phyloP scores from a whole-genome alignment of 176 grass and related monocot species.

The Triticum urartu region DNA sequence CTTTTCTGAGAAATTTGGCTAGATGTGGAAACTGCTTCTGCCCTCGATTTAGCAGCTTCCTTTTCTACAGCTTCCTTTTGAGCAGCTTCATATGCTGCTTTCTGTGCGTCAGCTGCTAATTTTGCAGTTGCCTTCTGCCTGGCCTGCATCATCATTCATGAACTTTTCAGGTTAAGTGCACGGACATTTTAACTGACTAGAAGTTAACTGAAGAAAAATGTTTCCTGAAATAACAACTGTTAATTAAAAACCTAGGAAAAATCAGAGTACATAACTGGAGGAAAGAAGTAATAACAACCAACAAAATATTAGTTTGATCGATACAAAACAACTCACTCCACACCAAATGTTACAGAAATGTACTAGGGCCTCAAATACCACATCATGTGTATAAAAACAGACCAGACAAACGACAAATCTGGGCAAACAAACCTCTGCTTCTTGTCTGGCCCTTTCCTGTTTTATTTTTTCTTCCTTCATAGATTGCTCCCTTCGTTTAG shows the following conservation, averaged over 20 bases:
- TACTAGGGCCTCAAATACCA: background rate
- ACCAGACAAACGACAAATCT: background rate
- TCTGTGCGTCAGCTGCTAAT: conserved; percentile 71
- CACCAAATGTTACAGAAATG: background rate
- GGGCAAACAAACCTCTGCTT: conserved; percentile 71
- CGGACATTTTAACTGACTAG: background rate
- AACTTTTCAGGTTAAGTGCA: conserved; percentile 24
- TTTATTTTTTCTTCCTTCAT: conserved; percentile 72
- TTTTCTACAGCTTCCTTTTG: conserved; percentile 70
- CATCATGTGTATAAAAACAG: background rate
- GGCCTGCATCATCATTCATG: conserved; percentile 41
- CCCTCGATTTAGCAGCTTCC: conserved; percentile 56
- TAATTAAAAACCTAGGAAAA: background rate
- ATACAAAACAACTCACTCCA: background rate
- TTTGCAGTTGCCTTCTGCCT: conserved; percentile 69
- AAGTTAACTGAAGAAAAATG: conserved; percentile 9
- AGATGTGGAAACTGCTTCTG: conserved; percentile 37
- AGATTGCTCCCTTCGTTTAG: conserved; percentile 72
- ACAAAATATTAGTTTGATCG: background rate
- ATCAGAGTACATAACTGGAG: background rate
- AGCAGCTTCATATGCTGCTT: conserved; percentile 59
- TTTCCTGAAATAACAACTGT: background rate
- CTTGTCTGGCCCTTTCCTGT: conserved; percentile 76
- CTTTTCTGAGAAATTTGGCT: conserved; percentile 30
- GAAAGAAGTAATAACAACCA: background rate